Evolutionary conservation across 306 rosid species (phyloP).

Genomic region (Ormosia semicastrata): DNA sequence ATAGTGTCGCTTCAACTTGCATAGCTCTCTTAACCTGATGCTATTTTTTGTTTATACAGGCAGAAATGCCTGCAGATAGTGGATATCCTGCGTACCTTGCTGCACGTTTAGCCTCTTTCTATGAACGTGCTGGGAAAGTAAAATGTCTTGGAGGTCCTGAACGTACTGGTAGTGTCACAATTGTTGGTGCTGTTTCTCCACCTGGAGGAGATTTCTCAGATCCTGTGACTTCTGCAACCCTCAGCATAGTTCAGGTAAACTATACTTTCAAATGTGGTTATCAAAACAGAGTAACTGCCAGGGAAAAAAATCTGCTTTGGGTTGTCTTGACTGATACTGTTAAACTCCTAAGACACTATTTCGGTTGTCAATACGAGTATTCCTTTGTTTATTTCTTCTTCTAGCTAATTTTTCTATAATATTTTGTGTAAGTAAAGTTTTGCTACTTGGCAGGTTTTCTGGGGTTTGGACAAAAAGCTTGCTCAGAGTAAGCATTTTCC

Average conservation of each 20-base stretch:
- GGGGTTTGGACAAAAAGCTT: conserved; percentile 99
- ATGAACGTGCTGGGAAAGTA: conserved; percentile 99
- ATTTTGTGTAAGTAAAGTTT: not conserved
- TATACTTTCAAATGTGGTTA: conserved; percentile 6
- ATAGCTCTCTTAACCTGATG: too few species aligned
- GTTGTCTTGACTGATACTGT: not conserved
- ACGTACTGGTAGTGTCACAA: conserved; percentile 97
- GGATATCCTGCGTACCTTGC: conserved; percentile 99
- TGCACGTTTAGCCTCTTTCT: conserved; percentile 98
- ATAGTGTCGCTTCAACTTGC: too few species aligned
- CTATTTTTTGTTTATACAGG: conserved; percentile 48
- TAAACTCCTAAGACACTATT: too few species aligned
- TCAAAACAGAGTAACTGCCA: not conserved
- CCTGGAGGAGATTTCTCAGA: conserved; percentile 99
- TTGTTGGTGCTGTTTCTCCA: conserved; percentile 99
- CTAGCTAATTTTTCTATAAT: too few species aligned
- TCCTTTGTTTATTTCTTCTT: too few species aligned
- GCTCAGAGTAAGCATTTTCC: conserved; percentile 99
- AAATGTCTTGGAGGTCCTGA: conserved; percentile 99
- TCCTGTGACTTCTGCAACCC: conserved; percentile 99
- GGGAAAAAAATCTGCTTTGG: not conserved
- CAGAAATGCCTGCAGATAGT: conserved; percentile 99
- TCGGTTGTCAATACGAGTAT: too few species aligned
- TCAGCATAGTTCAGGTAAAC: conserved; percentile 95
- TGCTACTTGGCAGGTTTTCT: conserved; percentile 72